These are phyloP conservation scores for Nothophaeocryptopus gaeumannii DNA, from an alignment of 2,329 filamentous ascomycete genomes.

Conservation along the genomic window DNA sequence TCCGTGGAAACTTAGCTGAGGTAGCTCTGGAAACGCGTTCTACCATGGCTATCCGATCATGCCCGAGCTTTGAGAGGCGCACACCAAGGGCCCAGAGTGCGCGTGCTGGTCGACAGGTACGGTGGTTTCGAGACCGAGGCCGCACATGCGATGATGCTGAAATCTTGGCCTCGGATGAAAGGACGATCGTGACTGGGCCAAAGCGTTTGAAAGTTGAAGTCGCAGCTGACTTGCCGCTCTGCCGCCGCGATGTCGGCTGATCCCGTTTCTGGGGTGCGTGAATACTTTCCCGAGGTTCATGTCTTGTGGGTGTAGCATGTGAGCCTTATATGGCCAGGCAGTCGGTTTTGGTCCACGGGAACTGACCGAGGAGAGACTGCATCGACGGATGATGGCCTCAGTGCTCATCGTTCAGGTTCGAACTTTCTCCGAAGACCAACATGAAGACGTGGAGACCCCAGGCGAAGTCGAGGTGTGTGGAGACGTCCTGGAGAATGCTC, in stretches of 20 bases:
- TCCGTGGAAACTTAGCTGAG: too few species aligned
- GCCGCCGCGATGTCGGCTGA: conserved; percentile 8
- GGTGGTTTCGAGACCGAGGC: conserved; percentile 11
- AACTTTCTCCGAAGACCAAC: too few species aligned
- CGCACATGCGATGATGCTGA: conserved; percentile 14
- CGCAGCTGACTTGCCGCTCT: conserved; percentile 16
- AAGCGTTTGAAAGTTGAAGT: conserved; percentile 14
- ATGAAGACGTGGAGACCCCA: too few species aligned
- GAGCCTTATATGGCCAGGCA: background rate
- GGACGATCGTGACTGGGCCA: conserved; percentile 21
- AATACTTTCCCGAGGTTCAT: conserved; percentile 17
- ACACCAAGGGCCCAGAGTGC: conserved; percentile 11
- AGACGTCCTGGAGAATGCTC: too few species aligned
- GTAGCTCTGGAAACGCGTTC: conserved; percentile 6
- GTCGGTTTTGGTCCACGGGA: too few species aligned
- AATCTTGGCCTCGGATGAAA: conserved; percentile 24
- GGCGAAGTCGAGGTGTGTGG: too few species aligned
- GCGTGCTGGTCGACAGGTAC: conserved; percentile 5
- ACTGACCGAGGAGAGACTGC: too few species aligned
- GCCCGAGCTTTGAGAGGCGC: conserved; percentile 15
- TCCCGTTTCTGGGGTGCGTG: conserved; percentile 8
- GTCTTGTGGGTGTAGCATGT: conserved; percentile 1
- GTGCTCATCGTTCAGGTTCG: too few species aligned
- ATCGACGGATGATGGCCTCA: too few species aligned
- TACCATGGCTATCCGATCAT: conserved; percentile 16